These are phyloP conservation scores for Pseudogymnoascus sp. DNA, from an alignment of 2,329 filamentous ascomycete genomes.

Conservation along the genomic window DNA sequence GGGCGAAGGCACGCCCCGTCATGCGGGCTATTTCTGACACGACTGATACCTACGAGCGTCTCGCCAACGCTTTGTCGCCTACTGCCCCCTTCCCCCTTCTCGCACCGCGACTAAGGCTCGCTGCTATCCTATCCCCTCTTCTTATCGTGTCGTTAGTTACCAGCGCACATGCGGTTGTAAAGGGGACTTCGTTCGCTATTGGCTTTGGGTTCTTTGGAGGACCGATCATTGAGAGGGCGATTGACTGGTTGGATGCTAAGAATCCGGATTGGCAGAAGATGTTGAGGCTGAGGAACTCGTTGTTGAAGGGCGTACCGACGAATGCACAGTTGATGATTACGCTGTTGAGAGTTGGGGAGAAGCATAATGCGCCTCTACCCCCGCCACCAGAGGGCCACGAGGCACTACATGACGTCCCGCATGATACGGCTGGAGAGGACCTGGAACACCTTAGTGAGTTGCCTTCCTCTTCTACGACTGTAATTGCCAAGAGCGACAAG, in stretches of 20 bases:
- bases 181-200: slow-evolving; percentile 57
- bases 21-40: slow-evolving; percentile 60
- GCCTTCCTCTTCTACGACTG: slow-evolving; percentile 27
- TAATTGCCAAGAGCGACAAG: background rate
- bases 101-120: slow-evolving; percentile 47
- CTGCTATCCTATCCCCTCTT: slow-evolving; percentile 44
- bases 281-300: slow-evolving; percentile 65
- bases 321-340: slow-evolving; percentile 80
- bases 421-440: slow-evolving; percentile 43
- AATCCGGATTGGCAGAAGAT: slow-evolving; percentile 70
- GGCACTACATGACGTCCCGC: slow-evolving; percentile 11
- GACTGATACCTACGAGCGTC: slow-evolving; percentile 55
- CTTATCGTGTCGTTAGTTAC: slow-evolving; percentile 46
- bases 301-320: slow-evolving; percentile 76
- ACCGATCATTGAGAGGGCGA: slow-evolving; percentile 56
- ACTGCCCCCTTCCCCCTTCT: slow-evolving; percentile 54
- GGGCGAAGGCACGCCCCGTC: slow-evolving; percentile 65
- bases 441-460: slow-evolving; percentile 43
- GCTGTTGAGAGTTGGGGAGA: slow-evolving; percentile 72
- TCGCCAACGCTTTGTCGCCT: slow-evolving; percentile 57
- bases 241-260: slow-evolving; percentile 52
- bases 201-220: slow-evolving; percentile 77
- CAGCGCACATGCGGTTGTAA: slow-evolving; percentile 54
- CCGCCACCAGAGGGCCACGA: slow-evolving; percentile 47
- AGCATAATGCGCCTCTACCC: slow-evolving; percentile 62